phyloP scores from a whole-genome alignment of 495 filamentous ascomycete genomes.

The Annulohypoxylon bovei region DNA sequence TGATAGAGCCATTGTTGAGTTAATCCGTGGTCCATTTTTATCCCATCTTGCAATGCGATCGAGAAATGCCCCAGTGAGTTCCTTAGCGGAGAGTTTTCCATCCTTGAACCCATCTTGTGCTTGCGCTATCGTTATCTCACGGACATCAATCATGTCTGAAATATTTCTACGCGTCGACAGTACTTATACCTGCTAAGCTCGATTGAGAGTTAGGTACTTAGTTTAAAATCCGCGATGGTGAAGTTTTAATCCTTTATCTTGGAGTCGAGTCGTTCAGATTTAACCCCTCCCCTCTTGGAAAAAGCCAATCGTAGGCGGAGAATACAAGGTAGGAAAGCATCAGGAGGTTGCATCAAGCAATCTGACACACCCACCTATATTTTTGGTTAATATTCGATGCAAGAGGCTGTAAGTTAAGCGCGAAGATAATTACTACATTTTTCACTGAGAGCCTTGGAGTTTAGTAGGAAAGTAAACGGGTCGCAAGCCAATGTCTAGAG shows the following conservation, averaged over 20 bases:
- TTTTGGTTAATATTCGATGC: neutral
- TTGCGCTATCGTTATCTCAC: slow-evolving; percentile 41
- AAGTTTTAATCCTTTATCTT: neutral
- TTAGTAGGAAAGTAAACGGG: too few relatives aligned
- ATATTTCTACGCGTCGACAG: neutral
- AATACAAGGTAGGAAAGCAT: neutral
- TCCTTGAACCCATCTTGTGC: slow-evolving; percentile 32
- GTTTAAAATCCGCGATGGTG: neutral
- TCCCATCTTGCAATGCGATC: slow-evolving; percentile 34
- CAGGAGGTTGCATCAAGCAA: neutral
- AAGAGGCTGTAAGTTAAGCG: too few relatives aligned
- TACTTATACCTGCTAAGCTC: neutral
- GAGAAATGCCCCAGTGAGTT: slow-evolving; percentile 33
- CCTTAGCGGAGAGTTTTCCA: slow-evolving; percentile 32
- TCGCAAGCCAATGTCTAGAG: too few relatives aligned
- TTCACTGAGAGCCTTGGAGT: too few relatives aligned
- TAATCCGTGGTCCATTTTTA: slow-evolving; percentile 37
- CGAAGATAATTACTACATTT: too few relatives aligned
- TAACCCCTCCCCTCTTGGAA: neutral
- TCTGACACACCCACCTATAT: neutral
- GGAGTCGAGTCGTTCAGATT: neutral
- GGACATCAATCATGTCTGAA: slow-evolving; percentile 29
- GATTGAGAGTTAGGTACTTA: neutral
- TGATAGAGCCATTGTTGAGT: slow-evolving; percentile 40
- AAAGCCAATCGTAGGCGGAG: neutral